Base-by-base conservation (phyloP, 495 filamentous ascomycete species). In the Durotheca rogersii region DNA sequence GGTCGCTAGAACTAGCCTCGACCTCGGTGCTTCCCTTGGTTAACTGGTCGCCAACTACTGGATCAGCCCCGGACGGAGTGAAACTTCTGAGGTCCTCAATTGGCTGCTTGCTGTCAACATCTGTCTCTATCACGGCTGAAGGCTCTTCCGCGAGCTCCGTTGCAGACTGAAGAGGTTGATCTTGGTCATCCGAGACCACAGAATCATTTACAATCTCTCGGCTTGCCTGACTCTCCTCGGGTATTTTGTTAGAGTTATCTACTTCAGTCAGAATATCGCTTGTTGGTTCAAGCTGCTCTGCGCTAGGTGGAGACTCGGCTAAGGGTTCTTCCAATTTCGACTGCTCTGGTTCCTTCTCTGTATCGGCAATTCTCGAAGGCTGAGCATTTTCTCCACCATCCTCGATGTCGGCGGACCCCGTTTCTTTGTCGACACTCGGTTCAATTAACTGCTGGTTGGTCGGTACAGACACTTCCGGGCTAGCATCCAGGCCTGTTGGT, bases 381-480 rank as follows among this genome's bases (percentile, higher is more conserved):
- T 66, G 58, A 16, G 55, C 49, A 47, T 67, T 67, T 50, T 67
- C 60, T 15, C 51, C 44, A 36, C 62, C 60, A 36, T 61, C 55
- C 37, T 51, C 41, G 17, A 51, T 53, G 34, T 35, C 21, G 18
- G 20, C 38, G 21, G 44, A 14, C 11, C 34, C 44, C 10, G 33
- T 47, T 30, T 33, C 19, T 18, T 55, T 49, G 7, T 51, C 31
- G 11, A 33, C 41, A 32, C 23, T 20, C 20, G 12, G 33, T 1
- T 51, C 41, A 4, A 36, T 27, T 15, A 12, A 16, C 12, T 44
- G 34, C 27, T 58, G 33, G 5, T 33, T 34, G 4, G 37, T 27
- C 14, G 35, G 18, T 31, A n/a, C 14, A 43, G 33, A 33, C 32
- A 51, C 53, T 19, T 38, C 16, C 15, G 36, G 30, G 15, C 17